phyloP scores from a whole-genome alignment of 371 early-diverging fungal genomes.

The Mucor irregularis region DNA sequence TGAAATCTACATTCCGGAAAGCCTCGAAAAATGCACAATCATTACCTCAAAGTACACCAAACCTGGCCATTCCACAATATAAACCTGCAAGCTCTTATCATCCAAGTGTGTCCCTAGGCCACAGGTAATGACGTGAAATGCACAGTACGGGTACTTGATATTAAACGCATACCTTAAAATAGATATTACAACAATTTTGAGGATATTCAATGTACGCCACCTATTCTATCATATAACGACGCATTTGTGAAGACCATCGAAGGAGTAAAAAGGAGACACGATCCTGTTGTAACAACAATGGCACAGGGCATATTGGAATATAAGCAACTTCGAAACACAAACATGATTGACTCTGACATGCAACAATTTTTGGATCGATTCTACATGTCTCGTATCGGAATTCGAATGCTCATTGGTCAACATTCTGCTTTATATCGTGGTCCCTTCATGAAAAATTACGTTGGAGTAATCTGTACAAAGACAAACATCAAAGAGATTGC shows the following conservation, averaged over 20 bases:
- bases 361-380: constrained; percentile 95
- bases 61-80: constrained; percentile 37
- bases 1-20: constrained; percentile 29
- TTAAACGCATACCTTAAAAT: constrained; percentile 60
- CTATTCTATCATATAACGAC: constrained; percentile 76
- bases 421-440: constrained; percentile 77
- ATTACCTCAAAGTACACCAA: constrained; percentile 64
- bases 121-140: constrained; percentile 58
- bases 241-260: constrained; percentile 86
- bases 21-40: constrained; percentile 19
- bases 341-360: constrained; percentile 74
- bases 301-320: constrained; percentile 95
- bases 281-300: constrained; percentile 91
- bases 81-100: constrained; percentile 10
- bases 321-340: constrained; percentile 67
- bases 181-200: constrained; percentile 66
- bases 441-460: constrained; percentile 73
- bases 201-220: constrained; percentile 65
- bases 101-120: constrained; percentile 32
- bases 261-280: constrained; percentile 89
- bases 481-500: constrained; percentile 82
- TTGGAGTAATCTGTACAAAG: constrained; percentile 94
- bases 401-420: constrained; percentile 92
- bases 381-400: constrained; percentile 96
- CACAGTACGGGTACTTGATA: constrained; percentile 58